Evolutionary conservation across 192 early-diverging fungal species (phyloP).

Genomic region (Podila horticola): DNA sequence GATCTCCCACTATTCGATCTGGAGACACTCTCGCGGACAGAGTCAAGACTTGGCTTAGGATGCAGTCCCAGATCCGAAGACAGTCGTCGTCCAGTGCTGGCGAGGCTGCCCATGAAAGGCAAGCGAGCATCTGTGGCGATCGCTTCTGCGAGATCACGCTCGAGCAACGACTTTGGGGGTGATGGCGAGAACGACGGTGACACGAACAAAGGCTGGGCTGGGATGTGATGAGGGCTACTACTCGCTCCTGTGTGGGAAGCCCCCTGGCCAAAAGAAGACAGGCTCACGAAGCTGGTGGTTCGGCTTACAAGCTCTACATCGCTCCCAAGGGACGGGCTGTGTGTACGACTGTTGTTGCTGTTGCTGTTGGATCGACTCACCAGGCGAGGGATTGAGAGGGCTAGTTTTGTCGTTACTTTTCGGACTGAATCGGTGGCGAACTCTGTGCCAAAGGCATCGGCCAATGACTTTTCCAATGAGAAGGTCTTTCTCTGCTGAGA

Average conservation of each 20-base stretch:
- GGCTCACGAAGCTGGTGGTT: too few species aligned
- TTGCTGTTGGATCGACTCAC: neutral
- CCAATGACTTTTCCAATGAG: conserved; percentile 1
- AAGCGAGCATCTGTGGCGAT: conserved; percentile 3
- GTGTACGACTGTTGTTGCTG: neutral
- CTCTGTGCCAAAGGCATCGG: conserved; percentile 9
- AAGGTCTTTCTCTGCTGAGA: neutral
- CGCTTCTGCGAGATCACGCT: conserved; percentile 16
- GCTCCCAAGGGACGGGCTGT: neutral
- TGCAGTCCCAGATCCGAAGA: neutral
- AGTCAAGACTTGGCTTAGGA: conserved; percentile 15
- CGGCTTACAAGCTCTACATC: conserved; percentile 11
- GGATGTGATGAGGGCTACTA: too few species aligned
- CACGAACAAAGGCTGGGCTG: too few species aligned
- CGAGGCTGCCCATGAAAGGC: too few species aligned
- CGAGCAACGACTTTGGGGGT: neutral
- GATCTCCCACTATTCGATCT: neutral
- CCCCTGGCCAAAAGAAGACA: too few species aligned
- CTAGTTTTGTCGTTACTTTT: too few species aligned
- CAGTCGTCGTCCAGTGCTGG: neutral
- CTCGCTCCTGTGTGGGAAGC: too few species aligned
- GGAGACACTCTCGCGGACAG: conserved; percentile 3
- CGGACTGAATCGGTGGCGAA: neutral
- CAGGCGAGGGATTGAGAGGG: too few species aligned
- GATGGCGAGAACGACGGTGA: neutral